Evolutionary conservation across 768 basidiomycete genomes (phyloP), one percentile per base, ranked within the genome.

Genomic region (Cyclocybe aegerita): DNA sequence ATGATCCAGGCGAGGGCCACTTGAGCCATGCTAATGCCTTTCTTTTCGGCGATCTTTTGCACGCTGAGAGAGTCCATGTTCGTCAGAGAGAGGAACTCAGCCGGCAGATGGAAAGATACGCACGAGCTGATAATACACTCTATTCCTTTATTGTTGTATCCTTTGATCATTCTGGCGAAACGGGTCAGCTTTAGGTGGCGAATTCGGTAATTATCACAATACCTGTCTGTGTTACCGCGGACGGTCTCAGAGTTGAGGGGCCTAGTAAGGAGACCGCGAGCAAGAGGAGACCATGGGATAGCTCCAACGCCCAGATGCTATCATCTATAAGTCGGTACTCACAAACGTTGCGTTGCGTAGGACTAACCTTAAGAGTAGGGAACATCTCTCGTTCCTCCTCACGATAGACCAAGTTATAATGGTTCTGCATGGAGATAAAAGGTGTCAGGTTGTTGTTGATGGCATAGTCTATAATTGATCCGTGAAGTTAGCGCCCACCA

Each of bases 371-470:
- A 32, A 81, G 65, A 1, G 76, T 77, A 2, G 84, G 84, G 57
- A 83, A 79, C 80, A 82, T 81, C 57, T 82, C 81, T 1, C 80
- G 69, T 58, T 82, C 83, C 58, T 87, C 84, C 60, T 87, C 85
- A 11, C 85, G 70, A 57, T 87, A 86, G 9, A 81, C 59, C 7
- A 83, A 63, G 51, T 68, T 81, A 61, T 86, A 78, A 50, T 82
- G 81, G 58, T 86, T 86, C 62, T 86, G 85, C 83, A 86, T 83
- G 0, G 80, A 81, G 59, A 86, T 81, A 65, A 87, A 86, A 1
- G 79, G 79, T 0, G 79, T 81, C 1, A 81, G 66, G 7, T 76
- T 74, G 61, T 86, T 78, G 35, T 72, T 63, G 48, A 83, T 78
- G 0, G 83, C 84, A 56, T 85, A 84, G 61, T 81, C 82, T 83